phyloP scores from a whole-genome alignment of 2,329 filamentous ascomycete genomes.

The Xylariaceae sp. region DNA sequence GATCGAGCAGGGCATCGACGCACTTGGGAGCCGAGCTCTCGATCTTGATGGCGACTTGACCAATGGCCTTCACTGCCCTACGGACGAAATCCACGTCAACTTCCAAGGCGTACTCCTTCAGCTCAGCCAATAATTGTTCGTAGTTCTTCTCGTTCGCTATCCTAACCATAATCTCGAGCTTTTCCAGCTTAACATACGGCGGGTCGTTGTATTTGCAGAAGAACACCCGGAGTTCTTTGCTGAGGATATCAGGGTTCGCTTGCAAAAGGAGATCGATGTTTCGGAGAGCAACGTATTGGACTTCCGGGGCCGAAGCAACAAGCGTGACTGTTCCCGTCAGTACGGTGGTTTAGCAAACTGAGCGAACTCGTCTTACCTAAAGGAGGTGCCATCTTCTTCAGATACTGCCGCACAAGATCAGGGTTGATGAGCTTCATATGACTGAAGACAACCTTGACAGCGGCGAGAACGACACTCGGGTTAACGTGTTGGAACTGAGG shows the following conservation, averaged over 20 bases:
- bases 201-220: slow-evolving; percentile 99
- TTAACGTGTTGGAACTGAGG: slow-evolving; percentile 99
- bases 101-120: slow-evolving; percentile 96
- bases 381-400: slow-evolving; percentile 98
- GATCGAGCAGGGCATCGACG: slow-evolving; percentile 84
- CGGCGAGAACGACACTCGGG: slow-evolving; percentile 91
- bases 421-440: slow-evolving; percentile 83
- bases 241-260: slow-evolving; percentile 92
- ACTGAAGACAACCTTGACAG: slow-evolving; percentile 94
- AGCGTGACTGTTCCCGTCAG: slow-evolving; percentile 66
- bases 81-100: slow-evolving; percentile 99
- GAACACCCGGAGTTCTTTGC: slow-evolving; percentile 95
- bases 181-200: slow-evolving; percentile 94
- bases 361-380: slow-evolving; percentile 55
- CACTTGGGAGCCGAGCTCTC: slow-evolving; percentile 92
- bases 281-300: slow-evolving; percentile 92
- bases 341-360: slow-evolving; percentile 2
- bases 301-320: slow-evolving; percentile 90
- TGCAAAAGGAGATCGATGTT: slow-evolving; percentile 96
- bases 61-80: slow-evolving; percentile 90
- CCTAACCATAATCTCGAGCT: slow-evolving; percentile 97
- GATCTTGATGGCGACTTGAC: slow-evolving; percentile 98
- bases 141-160: slow-evolving; percentile 97
- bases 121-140: slow-evolving; percentile 85
- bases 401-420: slow-evolving; percentile 75